These are phyloP conservation scores for Spongispora temasekensis DNA, from an alignment of 1,284 basidiomycete genomes.

Conservation along the genomic window DNA sequence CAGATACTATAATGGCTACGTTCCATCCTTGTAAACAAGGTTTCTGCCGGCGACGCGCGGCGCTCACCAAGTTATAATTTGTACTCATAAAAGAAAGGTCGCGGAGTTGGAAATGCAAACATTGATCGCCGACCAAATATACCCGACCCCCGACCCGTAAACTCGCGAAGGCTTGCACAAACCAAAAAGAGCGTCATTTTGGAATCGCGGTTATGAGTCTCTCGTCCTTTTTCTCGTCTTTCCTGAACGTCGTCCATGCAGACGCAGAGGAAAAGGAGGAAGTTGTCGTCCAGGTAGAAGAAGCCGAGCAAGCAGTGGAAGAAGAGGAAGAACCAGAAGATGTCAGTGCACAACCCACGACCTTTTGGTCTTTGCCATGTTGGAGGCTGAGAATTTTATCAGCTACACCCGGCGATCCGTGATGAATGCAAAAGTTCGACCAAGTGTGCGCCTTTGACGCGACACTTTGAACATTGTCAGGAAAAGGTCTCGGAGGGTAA, in stretches of 20 bases:
- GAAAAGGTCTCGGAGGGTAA: slow-evolving; percentile 83
- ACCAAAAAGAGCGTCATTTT: slow-evolving; percentile 3
- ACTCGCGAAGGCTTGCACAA: slow-evolving; percentile 24
- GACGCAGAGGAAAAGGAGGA: slow-evolving; percentile 54
- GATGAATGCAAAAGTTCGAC: slow-evolving; percentile 73
- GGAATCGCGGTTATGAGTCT: slow-evolving; percentile 38
- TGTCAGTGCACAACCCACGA: slow-evolving; percentile 51
- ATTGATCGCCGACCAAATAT: slow-evolving; percentile 28
- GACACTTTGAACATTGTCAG: slow-evolving; percentile 91
- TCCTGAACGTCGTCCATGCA: slow-evolving; percentile 57
- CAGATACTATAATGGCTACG: no score
- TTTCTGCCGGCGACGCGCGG: not conserved
- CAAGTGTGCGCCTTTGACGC: slow-evolving; percentile 70
- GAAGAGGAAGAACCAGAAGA: slow-evolving; percentile 80
- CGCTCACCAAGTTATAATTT: not conserved
- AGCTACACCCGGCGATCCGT: slow-evolving; percentile 69
- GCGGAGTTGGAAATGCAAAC: not conserved
- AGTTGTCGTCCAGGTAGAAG: slow-evolving; percentile 28
- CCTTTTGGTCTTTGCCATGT: not conserved
- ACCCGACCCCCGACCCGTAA: slow-evolving; percentile 28
- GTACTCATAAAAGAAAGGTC: no score
- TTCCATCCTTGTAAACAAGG: not conserved
- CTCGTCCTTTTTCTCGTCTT: slow-evolving; percentile 63
- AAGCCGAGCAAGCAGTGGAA: slow-evolving; percentile 42
- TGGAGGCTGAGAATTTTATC: slow-evolving; percentile 4